Base-by-base conservation (phyloP, 106 monocot species). In the Acanthochlamys bracteata region DNA sequence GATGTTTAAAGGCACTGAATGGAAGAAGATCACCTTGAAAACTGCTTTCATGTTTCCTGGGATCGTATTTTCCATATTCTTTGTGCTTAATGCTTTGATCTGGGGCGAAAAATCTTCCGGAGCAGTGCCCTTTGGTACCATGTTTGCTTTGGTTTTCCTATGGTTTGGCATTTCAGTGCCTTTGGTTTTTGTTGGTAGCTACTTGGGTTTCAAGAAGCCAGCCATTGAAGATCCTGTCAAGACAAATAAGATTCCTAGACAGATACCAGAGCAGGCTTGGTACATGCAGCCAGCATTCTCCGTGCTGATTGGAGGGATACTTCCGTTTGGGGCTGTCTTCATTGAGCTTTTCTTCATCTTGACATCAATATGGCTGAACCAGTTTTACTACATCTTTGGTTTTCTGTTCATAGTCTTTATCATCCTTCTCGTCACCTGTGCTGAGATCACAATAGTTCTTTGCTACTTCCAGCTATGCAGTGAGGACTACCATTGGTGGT, bases 321-420 rank as follows among this genome's bases (percentile, higher is more conserved):
- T 66, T 17, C 66, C 66, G 19, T 66, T 66, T 39, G 66, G 66
- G n/a, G 66, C 66, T 24, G 78, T 78, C 42, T 78, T 78, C 55
- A 78, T 78, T 22, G 78, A 78, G 56, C 72, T 78, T 12, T 78
- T 78, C 20, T 66, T 66, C 54, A 66, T 66, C 66, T 27, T 66
- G 33, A 66, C 54, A 10, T 66, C 66, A 6, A 72, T 78, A 47
- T 78, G 78, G 78, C 78, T 78, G 45, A 72, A 78, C 72, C 78
- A 78, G 54, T 78, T 78, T 72, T 78, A 78, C 67, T 78, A 78
- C 72, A 78, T 78, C 24, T 78, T 78, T 7, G 78, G 78, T 2
- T 78, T 78, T 20, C 66, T 66, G 15, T 66, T 66, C 66, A 54
- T 66, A 16, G 66, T 66, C 27, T 66, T 66, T 21, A 20, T 66